These are phyloP conservation scores for Tillandsia leiboldiana DNA, from an alignment of 176 grass and related monocot species.

Conservation along the genomic window DNA sequence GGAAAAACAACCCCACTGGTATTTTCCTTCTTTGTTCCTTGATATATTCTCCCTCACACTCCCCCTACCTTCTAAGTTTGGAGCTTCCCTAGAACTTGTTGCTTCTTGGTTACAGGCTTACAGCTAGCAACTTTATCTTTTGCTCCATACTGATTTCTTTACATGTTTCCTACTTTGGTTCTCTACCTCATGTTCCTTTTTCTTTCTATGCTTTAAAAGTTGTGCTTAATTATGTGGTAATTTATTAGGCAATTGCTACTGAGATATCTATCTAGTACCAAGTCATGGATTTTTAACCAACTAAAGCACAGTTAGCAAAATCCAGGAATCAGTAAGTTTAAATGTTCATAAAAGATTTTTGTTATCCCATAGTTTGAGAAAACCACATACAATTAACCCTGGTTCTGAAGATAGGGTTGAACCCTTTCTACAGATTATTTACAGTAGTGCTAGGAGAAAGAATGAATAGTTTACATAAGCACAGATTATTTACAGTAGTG, in stretches of 20 bases:
- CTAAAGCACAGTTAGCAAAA: too few relatives aligned
- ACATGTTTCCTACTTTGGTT: not conserved
- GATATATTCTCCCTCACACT: not conserved
- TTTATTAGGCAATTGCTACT: not conserved
- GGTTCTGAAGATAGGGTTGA: too few relatives aligned
- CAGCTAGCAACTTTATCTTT: constrained; percentile 4
- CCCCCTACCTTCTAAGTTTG: not conserved
- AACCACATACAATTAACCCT: too few relatives aligned
- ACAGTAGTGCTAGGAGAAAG: not conserved
- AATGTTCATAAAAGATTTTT: too few relatives aligned
- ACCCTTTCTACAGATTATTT: not conserved
- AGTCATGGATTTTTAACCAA: too few relatives aligned
- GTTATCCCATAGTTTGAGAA: too few relatives aligned
- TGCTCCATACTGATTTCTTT: not conserved
- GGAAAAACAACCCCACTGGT: not conserved
- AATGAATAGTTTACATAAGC: not conserved
- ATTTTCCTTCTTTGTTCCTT: not conserved
- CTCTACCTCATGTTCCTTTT: not conserved
- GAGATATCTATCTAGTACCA: not conserved
- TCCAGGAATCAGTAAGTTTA: too few relatives aligned
- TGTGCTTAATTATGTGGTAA: not conserved
- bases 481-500: not conserved
- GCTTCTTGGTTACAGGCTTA: not conserved
- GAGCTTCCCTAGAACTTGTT: not conserved
- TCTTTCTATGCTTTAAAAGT: not conserved